Conservation (phyloP, 2,329 filamentous ascomycete species). For the Ceratocystis diversiconidia region DNA sequence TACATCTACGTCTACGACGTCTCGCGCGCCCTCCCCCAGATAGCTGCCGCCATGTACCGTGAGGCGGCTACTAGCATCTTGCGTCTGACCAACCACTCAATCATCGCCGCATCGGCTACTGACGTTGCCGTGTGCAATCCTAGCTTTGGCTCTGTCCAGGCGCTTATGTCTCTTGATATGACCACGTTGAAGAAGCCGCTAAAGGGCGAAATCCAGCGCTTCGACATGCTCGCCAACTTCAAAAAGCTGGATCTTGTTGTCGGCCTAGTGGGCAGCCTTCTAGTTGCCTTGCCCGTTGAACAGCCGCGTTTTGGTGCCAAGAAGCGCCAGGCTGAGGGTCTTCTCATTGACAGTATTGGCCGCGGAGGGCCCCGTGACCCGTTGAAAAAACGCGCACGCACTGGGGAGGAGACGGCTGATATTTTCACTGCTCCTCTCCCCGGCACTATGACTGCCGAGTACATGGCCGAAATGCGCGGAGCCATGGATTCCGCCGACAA, state of each 20-base stretch:
- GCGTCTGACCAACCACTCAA: conserved; percentile 50
- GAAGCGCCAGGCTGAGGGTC: conserved; percentile 41
- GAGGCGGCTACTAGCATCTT: conserved; percentile 46
- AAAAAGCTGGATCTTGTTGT: conserved; percentile 52
- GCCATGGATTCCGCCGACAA: conserved; percentile 36
- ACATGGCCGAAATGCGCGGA: conserved; percentile 32
- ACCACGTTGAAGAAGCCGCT: conserved; percentile 27
- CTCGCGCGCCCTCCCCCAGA: conserved; percentile 44
- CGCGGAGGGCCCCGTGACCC: conserved; percentile 39
- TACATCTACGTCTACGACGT: conserved; percentile 49
- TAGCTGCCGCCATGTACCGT: conserved; percentile 40
- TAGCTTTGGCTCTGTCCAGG: conserved; percentile 49
- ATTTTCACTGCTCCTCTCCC: conserved; percentile 28
- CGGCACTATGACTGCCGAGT: conserved; percentile 37
- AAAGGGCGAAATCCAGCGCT: conserved; percentile 25
- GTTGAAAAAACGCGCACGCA: conserved; percentile 7
- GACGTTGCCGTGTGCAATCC: conserved; percentile 53
- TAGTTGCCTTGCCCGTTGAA: conserved; percentile 58
- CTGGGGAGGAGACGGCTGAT: neutral
- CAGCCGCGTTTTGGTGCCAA: conserved; percentile 39
- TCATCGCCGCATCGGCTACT: conserved; percentile 45
- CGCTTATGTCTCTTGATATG: conserved; percentile 33
- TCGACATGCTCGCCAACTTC: conserved; percentile 45
- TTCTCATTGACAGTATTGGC: conserved; percentile 61
- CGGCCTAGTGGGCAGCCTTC: conserved; percentile 45